Percentiles rank a stretch among this genome's conserved stretches.
Conservation (phyloP, 768 basidiomycete species). For the Macrolepiota fuliginosa region DNA sequence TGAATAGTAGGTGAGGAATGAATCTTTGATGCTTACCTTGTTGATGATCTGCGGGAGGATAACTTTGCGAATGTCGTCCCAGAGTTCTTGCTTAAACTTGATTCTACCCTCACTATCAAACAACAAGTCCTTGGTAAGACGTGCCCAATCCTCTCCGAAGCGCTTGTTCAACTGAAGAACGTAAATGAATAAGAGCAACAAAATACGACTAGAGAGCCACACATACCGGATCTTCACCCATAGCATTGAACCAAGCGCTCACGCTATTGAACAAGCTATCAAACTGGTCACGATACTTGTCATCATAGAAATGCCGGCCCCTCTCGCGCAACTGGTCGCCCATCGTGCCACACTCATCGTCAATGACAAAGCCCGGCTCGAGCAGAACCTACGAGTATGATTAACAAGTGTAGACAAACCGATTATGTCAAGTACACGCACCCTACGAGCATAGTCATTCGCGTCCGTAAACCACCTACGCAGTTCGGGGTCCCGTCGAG, state of each 20-base stretch:
- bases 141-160: conserved; percentile 81
- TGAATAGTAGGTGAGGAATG: background rate
- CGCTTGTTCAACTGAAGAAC: conserved; percentile 51
- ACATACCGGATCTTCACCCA: conserved; percentile 75
- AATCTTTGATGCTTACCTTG: conserved; percentile 43
- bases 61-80: conserved; percentile 84
- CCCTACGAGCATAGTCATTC: conserved; percentile 65
- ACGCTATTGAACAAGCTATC: conserved; percentile 73
- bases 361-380: conserved; percentile 84
- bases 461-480: conserved; percentile 68
- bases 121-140: conserved; percentile 80
- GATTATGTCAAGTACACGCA: conserved; percentile 22
- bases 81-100: conserved; percentile 84
- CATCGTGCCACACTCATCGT: conserved; percentile 67
- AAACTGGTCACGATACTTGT: conserved; percentile 65
- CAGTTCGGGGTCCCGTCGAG: conserved; percentile 71
- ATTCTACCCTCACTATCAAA: conserved; percentile 80
- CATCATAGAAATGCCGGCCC: conserved; percentile 77
- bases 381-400: conserved; percentile 52
- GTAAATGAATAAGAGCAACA: background rate
- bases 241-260: conserved; percentile 78
- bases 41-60: conserved; percentile 80
- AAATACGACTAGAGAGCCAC: background rate
- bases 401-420: background rate
- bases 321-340: conserved; percentile 62